Evolutionary conservation across 371 early-diverging fungal genomes (phyloP).

Genomic region (Choanephora cucurbitarum): DNA sequence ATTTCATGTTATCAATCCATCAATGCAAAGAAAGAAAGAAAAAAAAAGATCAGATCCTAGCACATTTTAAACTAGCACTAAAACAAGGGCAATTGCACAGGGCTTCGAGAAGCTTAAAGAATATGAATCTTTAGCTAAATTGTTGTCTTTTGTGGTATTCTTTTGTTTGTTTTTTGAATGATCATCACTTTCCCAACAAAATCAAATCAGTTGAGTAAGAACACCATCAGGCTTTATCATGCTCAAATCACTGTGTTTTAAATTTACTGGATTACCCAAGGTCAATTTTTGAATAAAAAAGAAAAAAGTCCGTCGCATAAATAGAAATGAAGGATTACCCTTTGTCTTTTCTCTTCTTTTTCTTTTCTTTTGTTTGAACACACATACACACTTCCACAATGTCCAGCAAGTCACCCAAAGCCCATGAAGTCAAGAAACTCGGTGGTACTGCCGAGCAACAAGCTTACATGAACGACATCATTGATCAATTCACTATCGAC

Average conservation of each 20-base stretch:
- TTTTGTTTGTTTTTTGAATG: too few relatives aligned
- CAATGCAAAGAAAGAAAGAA: too few relatives aligned
- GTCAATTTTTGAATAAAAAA: constrained; percentile 44
- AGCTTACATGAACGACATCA: constrained; percentile 46
- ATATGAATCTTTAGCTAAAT: too few relatives aligned
- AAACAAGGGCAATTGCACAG: too few relatives aligned
- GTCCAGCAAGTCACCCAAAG: constrained; percentile 24
- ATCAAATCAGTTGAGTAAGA: too few relatives aligned
- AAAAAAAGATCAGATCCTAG: too few relatives aligned
- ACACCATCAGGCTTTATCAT: constrained; percentile 2
- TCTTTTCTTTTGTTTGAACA: constrained; percentile 12
- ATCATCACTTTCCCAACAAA: too few relatives aligned
- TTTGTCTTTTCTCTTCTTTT: constrained; percentile 2
- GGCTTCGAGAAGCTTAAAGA: too few relatives aligned
- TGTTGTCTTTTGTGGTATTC: too few relatives aligned
- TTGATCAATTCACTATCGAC: constrained; percentile 60
- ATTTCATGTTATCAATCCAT: too few relatives aligned
- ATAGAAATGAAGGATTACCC: background rate
- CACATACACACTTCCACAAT: background rate
- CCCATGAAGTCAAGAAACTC: constrained; percentile 29
- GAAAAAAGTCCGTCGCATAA: constrained; percentile 27
- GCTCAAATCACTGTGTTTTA: constrained; percentile 14
- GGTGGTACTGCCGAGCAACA: constrained; percentile 53
- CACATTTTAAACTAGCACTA: too few relatives aligned
- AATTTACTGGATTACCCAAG: background rate